These are phyloP conservation scores for Leccinum disarticulatum DNA, from an alignment of 768 basidiomycete genomes.

Conservation along the genomic window DNA sequence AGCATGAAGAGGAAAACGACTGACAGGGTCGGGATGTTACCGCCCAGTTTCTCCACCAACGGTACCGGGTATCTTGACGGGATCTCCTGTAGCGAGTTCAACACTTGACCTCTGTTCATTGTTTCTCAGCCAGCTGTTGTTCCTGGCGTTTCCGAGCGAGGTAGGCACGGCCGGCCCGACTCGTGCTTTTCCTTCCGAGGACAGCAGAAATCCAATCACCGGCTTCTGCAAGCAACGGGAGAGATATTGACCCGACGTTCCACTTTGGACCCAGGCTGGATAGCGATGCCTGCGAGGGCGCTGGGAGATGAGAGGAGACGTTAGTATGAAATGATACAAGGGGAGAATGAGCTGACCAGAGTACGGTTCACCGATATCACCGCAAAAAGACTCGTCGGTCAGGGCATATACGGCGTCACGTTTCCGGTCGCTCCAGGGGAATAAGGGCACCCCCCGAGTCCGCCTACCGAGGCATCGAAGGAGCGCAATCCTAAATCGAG, in stretches of 20 bases:
- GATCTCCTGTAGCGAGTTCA: background rate
- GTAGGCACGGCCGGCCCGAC: conserved; percentile 74
- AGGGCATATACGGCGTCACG: conserved; percentile 89
- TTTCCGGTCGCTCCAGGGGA: conserved; percentile 96
- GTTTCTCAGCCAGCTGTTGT: conserved; percentile 20
- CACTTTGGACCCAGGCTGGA: conserved; percentile 18
- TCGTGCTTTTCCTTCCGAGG: conserved; percentile 67
- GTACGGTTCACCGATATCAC: conserved; percentile 41
- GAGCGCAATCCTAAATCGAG: conserved; percentile 75
- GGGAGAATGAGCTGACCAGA: conserved; percentile 13
- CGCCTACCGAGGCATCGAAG: conserved; percentile 82
- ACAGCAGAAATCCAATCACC: conserved; percentile 81
- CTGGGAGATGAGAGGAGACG: background rate
- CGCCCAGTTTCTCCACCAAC: background rate
- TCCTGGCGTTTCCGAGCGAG: conserved; percentile 49
- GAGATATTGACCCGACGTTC: conserved; percentile 46
- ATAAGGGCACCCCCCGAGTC: conserved; percentile 94
- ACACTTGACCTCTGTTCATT: conserved; percentile 5
- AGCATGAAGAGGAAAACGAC: background rate
- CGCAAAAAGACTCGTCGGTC: conserved; percentile 55
- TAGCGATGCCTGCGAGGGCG: background rate
- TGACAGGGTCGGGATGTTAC: background rate
- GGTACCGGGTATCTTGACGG: background rate
- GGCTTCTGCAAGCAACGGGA: conserved; percentile 68
- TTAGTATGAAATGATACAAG: background rate